Percentiles rank a stretch among this genome's conserved stretches.
Conservation (phyloP, 2,329 filamentous ascomycete species). For the Davidsoniella australis region DNA sequence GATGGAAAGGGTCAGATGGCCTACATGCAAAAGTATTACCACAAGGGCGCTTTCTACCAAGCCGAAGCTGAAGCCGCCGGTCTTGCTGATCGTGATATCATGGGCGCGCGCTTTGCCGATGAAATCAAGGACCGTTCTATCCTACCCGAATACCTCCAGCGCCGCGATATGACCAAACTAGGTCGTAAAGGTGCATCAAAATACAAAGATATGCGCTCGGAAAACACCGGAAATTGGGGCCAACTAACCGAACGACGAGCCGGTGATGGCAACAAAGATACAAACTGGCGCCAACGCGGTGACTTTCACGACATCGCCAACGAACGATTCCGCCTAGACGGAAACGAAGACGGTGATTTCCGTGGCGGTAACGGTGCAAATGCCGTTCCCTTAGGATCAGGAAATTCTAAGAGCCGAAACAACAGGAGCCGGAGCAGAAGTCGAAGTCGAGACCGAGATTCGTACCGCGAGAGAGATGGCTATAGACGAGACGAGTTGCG, state of each 20-base stretch:
- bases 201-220: constrained; percentile 72
- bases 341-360: constrained; percentile 40
- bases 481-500: constrained; percentile 17
- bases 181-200: constrained; percentile 82
- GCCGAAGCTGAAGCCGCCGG: constrained; percentile 62
- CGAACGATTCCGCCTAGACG: constrained; percentile 52
- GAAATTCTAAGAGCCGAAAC: constrained; percentile 18
- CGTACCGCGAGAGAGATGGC: background rate
- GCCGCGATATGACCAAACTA: constrained; percentile 82
- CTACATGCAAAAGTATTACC: constrained; percentile 91
- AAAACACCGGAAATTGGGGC: constrained; percentile 85
- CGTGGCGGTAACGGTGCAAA: constrained; percentile 47
- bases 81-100: constrained; percentile 65
- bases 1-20: constrained; percentile 62
- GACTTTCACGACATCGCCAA: constrained; percentile 28
- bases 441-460: constrained; percentile 16
- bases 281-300: constrained; percentile 17
- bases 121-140: constrained; percentile 68
- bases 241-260: constrained; percentile 35
- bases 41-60: constrained; percentile 91
- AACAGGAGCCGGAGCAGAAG: constrained; percentile 11
- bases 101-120: constrained; percentile 68
- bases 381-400: constrained; percentile 49
- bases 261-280: constrained; percentile 18
- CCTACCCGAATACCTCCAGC: constrained; percentile 79